Evolutionary conservation across 2,329 filamentous ascomycete genomes (phyloP), one percentile per base, ranked within the genome.

Genomic region (Colletotrichum kahawae): DNA sequence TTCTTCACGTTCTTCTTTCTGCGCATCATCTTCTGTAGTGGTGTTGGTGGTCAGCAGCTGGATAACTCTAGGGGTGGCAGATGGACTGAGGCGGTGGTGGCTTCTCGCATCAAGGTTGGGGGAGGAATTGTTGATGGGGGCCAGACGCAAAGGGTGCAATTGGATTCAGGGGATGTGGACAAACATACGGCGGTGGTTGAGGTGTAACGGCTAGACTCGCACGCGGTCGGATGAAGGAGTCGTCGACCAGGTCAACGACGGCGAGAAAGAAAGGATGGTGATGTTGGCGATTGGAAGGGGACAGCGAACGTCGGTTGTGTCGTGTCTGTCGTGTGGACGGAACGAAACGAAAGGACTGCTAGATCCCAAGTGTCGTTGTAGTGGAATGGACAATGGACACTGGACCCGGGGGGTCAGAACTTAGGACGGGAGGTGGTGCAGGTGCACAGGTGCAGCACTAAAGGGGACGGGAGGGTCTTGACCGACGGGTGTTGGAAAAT

Each of bases 1-100:
- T 98, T 98, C 94, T 98, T 98, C 89, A 99, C 96, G 92, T 99
- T 98, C 95, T 99, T 99, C 96, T 99, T 99, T 88, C 95, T 94
- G 89, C 97, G 96, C 86, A 98, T 96, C 94, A 98, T 97, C 88
- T 97, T 95, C 93, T 95, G 86, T 77, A 81, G 66, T 33, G 33
- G 36, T 13, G 60, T 48, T 38, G 62, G 34, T 31, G 54, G 79
- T 85, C 73, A 85, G 82, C 78, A 74, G 76, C 38, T 77, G 70
- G n/a, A 77, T 70, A 60, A 75, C 75, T 48, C 10, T 76, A 29
- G 29, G 29, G 56, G 56, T 57, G 62, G 43, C 31, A 71, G 56
- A 51, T 67, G 71, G 63, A 76, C 69, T 65, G 76, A 70, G 31
- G 43, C 66, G 64, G 62, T 65, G 67, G 67, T 64, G 57, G 66